Percentiles rank a stretch among this genome's conserved stretches.
Conservation (phyloP, 495 filamentous ascomycete genomes). For the Penicillium paradoxum region DNA sequence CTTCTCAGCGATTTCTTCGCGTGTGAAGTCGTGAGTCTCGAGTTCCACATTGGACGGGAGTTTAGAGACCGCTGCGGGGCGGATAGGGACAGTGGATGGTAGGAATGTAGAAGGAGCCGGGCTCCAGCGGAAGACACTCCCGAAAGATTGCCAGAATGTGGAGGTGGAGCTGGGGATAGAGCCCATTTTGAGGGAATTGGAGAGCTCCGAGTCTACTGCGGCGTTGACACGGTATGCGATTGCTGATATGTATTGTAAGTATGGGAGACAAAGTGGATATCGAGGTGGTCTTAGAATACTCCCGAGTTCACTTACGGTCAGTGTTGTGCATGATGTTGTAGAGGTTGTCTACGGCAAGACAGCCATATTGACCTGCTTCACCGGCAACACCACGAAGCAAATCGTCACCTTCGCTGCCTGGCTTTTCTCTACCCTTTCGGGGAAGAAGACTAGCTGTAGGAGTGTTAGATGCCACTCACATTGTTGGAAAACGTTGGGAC, state of each 20-base stretch:
- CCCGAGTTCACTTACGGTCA: slow-evolving; percentile 39
- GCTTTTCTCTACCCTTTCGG: slow-evolving; percentile 68
- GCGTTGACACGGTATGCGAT: slow-evolving; percentile 92
- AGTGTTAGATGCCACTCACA: slow-evolving; percentile 3
- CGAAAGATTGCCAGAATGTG: slow-evolving; percentile 61
- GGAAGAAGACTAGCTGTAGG: slow-evolving; percentile 63
- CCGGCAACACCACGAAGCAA: slow-evolving; percentile 62
- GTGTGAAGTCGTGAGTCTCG: slow-evolving; percentile 90
- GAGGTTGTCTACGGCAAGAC: slow-evolving; percentile 88
- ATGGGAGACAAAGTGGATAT: slow-evolving; percentile 12
- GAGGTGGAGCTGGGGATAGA: slow-evolving; percentile 68
- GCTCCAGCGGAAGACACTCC: slow-evolving; percentile 56
- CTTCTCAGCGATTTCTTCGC: slow-evolving; percentile 89
- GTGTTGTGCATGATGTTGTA: slow-evolving; percentile 83
- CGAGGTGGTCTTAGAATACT: neutral
- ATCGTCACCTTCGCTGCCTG: slow-evolving; percentile 63
- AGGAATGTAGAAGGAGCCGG: slow-evolving; percentile 24
- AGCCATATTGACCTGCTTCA: slow-evolving; percentile 75
- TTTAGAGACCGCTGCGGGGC: slow-evolving; percentile 48
- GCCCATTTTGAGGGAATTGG: slow-evolving; percentile 67
- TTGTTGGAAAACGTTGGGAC: neutral
- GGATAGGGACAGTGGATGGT: slow-evolving; percentile 21
- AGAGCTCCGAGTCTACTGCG: slow-evolving; percentile 75
- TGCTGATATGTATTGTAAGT: slow-evolving; percentile 49
- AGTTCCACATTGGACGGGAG: slow-evolving; percentile 89